phyloP scores from a whole-genome alignment of 2,329 filamentous ascomycete genomes.

The Tolypocladium endophyticum region DNA sequence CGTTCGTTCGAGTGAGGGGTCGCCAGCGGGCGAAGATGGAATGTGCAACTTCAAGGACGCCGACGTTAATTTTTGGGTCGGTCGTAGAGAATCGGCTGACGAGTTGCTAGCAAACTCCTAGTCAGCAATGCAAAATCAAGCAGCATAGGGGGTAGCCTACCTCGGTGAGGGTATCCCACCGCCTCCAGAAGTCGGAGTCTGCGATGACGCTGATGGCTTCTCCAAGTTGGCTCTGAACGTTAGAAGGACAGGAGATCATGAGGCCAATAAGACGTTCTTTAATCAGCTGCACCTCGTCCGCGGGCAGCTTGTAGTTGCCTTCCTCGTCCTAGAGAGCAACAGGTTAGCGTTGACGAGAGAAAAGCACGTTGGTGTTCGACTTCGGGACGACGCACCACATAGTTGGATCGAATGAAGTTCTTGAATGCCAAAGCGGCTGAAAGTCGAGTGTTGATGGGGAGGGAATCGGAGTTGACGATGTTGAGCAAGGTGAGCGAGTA shows the following conservation, averaged over 20 bases:
- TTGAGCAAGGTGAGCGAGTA: constrained; percentile 85
- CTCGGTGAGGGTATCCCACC: constrained; percentile 92
- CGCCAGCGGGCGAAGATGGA: constrained; percentile 97
- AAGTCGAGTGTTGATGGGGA: constrained; percentile 70
- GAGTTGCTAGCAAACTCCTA: constrained; percentile 50
- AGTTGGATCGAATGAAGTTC: constrained; percentile 92
- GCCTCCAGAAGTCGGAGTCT: constrained; percentile 92
- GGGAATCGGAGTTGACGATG: constrained; percentile 68
- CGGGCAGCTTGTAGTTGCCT: constrained; percentile 79
- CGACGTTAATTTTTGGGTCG: constrained; percentile 79
- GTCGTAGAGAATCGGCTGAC: constrained; percentile 75
- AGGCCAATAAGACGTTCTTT: constrained; percentile 91
- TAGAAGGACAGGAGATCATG: constrained; percentile 85
- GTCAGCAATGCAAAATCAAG: constrained; percentile 2
- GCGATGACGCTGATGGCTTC: constrained; percentile 96
- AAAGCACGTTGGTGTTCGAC: background rate
- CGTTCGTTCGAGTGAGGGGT: constrained; percentile 85
- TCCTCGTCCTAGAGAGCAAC: constrained; percentile 61
- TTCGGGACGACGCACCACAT: constrained; percentile 51
- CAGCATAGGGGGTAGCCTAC: constrained; percentile 27
- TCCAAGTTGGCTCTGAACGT: constrained; percentile 85
- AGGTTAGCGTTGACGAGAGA: constrained; percentile 5
- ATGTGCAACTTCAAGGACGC: constrained; percentile 92
- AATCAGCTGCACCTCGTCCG: constrained; percentile 77
- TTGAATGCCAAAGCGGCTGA: constrained; percentile 93